Base-by-base conservation (phyloP, 129 eudicot species). In the Tagetes patula region DNA sequence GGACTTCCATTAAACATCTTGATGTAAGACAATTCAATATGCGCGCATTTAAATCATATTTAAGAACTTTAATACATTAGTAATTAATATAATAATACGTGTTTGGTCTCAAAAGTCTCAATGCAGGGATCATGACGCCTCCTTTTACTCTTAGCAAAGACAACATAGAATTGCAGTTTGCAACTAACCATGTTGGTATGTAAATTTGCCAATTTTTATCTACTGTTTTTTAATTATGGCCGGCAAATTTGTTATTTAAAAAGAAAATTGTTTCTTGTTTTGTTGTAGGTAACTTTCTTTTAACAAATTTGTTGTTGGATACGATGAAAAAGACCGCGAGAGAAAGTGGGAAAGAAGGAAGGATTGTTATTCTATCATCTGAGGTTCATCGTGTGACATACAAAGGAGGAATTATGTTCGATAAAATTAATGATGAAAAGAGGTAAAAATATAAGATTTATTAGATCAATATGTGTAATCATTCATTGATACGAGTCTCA, bases 111-210 rank as follows among this genome's bases (percentile, higher is more conserved):
- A 63, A 50, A 63, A 92, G 99, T 81, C 88, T 87, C 52, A 94
- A 94, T 83, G 99, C 97, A 86, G 99, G 99, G 75, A 82, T 94
- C 64, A 90, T 94, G 96, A 86, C 84, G 64, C 80, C 90, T 79
- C 96, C 99, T 1, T 94, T 84, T 73, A 43, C 69, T 54, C 87
- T 90, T 67, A 84, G 96, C 59, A 74, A 88, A 80, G 99, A 94
- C 85, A 65, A 75, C 43, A 83, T 88, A 33, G 99, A 94, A 69
- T 72, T 86, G 78, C 96, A 89, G 64, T 93, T 90, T 80, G 96
- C 96, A 69, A 94, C 96, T 14, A 90, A 94, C 79, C 96, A 94
- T 81, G 48, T 93, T 59, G 98, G 98, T 92, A 78, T 9, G 73
- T 73, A 9, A 11, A 6, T 52, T n/a, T 69, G 12, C 50, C 14